Conservation (phyloP, 495 filamentous ascomycete species). For the Aspergillus cavernicola region DNA sequence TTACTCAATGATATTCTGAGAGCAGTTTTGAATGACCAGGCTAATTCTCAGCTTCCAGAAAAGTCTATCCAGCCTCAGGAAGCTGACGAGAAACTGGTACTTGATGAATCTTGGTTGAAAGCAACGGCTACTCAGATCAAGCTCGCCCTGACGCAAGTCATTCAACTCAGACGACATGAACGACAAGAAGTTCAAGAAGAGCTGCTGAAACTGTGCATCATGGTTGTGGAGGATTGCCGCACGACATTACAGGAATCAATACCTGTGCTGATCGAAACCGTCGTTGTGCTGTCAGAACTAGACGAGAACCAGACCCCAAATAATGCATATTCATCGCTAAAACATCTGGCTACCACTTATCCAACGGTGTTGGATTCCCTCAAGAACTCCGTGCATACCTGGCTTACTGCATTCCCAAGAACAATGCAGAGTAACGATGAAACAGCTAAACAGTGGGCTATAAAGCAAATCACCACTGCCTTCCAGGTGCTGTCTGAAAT, state of each 20-base stretch:
- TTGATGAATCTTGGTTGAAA: conserved; percentile 68
- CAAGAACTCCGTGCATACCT: conserved; percentile 70
- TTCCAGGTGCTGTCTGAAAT: conserved; percentile 64
- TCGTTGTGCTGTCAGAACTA: conserved; percentile 65
- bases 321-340: conserved; percentile 43
- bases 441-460: conserved; percentile 61
- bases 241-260: conserved; percentile 67
- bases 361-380: conserved; percentile 61
- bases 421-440: conserved; percentile 86
- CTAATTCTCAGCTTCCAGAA: conserved; percentile 13
- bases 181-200: conserved; percentile 65
- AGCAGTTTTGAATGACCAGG: conserved; percentile 61
- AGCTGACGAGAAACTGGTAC: conserved; percentile 31
- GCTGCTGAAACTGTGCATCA: conserved; percentile 65
- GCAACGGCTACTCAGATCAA: conserved; percentile 82
- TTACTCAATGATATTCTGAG: conserved; percentile 57
- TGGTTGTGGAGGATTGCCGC: conserved; percentile 72
- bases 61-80: conserved; percentile 22
- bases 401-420: conserved; percentile 75
- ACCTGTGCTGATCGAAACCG: conserved; percentile 71
- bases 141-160: conserved; percentile 72
- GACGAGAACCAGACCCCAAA: conserved; percentile 40
- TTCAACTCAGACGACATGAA: conserved; percentile 74
- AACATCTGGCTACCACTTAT: conserved; percentile 60
- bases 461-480: conserved; percentile 69